phyloP scores from a whole-genome alignment of 1,284 basidiomycete species.

The Fomitiporia mediterranea region DNA sequence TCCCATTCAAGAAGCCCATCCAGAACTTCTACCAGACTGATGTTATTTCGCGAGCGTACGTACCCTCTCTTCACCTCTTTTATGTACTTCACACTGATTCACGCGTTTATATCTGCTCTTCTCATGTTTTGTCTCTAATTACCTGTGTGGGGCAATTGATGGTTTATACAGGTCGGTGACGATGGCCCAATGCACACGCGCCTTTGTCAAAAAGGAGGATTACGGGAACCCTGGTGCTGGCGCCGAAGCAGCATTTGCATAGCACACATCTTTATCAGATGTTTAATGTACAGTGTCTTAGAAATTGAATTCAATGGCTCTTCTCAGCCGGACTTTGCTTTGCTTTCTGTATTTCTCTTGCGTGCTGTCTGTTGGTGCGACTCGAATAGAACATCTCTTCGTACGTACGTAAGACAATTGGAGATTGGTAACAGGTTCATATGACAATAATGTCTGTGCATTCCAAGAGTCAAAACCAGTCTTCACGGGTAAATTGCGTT shows the following conservation, averaged over 20 bases:
- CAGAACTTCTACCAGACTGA: slow-evolving; percentile 97
- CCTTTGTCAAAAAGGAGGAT: slow-evolving; percentile 67
- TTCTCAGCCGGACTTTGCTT: not conserved
- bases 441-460: no score
- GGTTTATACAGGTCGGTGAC: slow-evolving; percentile 65
- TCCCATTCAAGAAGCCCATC: slow-evolving; percentile 77
- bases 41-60: slow-evolving; percentile 79
- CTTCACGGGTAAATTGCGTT: no score
- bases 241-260: slow-evolving; percentile 45
- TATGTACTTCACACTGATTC: slow-evolving; percentile 6
- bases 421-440: no score
- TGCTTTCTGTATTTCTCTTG: not conserved
- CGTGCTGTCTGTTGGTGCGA: not conserved
- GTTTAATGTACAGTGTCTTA: no score
- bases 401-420: no score
- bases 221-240: slow-evolving; percentile 36
- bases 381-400: no score
- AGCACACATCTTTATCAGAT: no score
- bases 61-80: slow-evolving; percentile 23
- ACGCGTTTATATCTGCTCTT: no score
- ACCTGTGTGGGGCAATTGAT: no score
- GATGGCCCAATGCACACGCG: slow-evolving; percentile 80
- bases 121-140: no score
- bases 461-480: no score
- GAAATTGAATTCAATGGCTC: not conserved